Evolutionary conservation across 2,329 filamentous ascomycete genomes (phyloP), one percentile per base, ranked within the genome.

Genomic region (Aspergillus jensenii): DNA sequence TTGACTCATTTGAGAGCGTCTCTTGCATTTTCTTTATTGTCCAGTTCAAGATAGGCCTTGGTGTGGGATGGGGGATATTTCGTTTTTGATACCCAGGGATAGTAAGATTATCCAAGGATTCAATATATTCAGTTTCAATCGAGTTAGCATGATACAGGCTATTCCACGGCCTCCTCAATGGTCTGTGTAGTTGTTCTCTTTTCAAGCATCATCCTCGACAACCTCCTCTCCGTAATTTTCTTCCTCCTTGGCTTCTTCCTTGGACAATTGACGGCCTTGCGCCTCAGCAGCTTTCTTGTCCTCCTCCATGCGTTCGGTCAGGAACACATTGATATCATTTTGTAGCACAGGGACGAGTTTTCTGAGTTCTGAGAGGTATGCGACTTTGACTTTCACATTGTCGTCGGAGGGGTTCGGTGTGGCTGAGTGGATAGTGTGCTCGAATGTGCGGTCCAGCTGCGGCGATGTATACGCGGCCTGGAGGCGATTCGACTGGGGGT

Each of bases 191-290:
- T n/a, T 37, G 19, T 12, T 9, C 7, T 25, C 44, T 23, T 45
- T 45, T 55, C 23, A 58, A 54, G 84, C 84, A 55, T 90, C 88
- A 43, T 90, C 87, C 50, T 88, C 86, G 12, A 84, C 78, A 23
- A 87, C 84, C 72, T 96, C 91, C 74, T 96, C 92, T 48, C 91
- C 92, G 71, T 96, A 96, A 70, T 92, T 83, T 61, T 84, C 82
- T 59, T 80, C 79, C 55, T 80, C 78, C 53, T 76, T 74, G 48
- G 72, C 69, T 59, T 76, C 73, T 52, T 74, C 69, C 21, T 72
- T 72, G n/a, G 71, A 75, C 23, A 73, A 57, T 40, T 69, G 65
- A 33, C 78, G 68, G 8, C 67, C 69, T 31, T 67, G 65, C 8
- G 71, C 72, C 15, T 68, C 70, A 7, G 74, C 73, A 1, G 62